Percentiles rank a stretch among this genome's conserved stretches.
phyloP scores from a whole-genome alignment of 2,329 filamentous ascomycete genomes.

The Didymella pomorum region DNA sequence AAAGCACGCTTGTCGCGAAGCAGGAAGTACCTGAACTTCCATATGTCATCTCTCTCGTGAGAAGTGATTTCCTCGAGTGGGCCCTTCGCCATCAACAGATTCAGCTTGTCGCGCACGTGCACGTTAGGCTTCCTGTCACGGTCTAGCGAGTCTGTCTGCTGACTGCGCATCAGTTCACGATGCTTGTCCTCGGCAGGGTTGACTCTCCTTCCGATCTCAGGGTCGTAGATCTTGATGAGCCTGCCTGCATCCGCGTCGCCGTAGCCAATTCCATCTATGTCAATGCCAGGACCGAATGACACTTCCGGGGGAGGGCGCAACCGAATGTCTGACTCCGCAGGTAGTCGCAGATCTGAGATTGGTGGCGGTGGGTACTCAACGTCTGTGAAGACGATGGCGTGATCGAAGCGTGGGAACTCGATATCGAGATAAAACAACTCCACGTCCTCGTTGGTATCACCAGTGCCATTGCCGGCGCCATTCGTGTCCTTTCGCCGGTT shows the following conservation, averaged over 20 bases:
- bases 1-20: constrained; percentile 85
- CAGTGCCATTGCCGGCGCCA: constrained; percentile 23
- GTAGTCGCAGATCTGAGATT: constrained; percentile 76
- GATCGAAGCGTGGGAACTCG: constrained; percentile 93
- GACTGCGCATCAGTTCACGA: constrained; percentile 86
- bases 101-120: constrained; percentile 92
- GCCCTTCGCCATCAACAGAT: constrained; percentile 88
- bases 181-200: constrained; percentile 98
- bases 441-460: constrained; percentile 57
- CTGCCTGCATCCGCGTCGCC: constrained; percentile 63
- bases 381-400: constrained; percentile 93
- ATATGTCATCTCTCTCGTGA: constrained; percentile 94
- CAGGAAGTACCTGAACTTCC: constrained; percentile 96
- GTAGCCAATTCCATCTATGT: constrained; percentile 67
- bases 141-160: constrained; percentile 91
- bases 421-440: constrained; percentile 84
- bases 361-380: constrained; percentile 89
- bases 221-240: constrained; percentile 88
- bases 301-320: constrained; percentile 86
- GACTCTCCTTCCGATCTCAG: constrained; percentile 85
- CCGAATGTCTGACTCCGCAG: constrained; percentile 68
- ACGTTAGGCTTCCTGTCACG: constrained; percentile 96
- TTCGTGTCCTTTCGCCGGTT: constrained; percentile 30
- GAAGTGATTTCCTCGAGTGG: constrained; percentile 87
- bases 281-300: constrained; percentile 88